Percentiles rank a stretch among this genome's conserved stretches.
Evolutionary conservation across 192 early-diverging fungal species (phyloP).

Genomic region (Umbelopsis sp.): DNA sequence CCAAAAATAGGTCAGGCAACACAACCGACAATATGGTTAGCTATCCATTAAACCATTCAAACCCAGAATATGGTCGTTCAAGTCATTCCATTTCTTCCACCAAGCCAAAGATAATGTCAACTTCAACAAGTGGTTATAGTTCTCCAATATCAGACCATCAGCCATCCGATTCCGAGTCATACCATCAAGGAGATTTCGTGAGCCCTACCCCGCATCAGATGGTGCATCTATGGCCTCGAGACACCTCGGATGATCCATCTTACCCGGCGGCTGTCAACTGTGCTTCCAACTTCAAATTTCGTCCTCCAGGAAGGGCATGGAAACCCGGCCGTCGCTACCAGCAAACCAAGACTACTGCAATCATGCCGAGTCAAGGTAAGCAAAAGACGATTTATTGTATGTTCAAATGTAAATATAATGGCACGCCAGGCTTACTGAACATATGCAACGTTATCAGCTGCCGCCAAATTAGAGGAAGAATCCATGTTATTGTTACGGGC

Average conservation of each 20-base stretch:
- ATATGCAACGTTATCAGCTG: too few species aligned
- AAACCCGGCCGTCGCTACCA: not conserved
- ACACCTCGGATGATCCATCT: not conserved
- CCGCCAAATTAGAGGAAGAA: not conserved
- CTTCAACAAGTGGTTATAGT: too few species aligned
- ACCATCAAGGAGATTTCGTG: too few species aligned
- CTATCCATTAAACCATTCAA: constrained; percentile 11
- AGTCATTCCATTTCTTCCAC: not conserved
- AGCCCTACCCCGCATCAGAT: too few species aligned
- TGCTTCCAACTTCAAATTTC: not conserved
- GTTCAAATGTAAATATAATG: too few species aligned
- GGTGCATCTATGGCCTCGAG: not conserved
- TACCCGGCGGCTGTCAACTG: constrained; percentile 4
- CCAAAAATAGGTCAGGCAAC: constrained; percentile 21
- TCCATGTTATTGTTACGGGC: not conserved
- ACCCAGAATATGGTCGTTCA: not conserved
- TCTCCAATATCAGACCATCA: too few species aligned
- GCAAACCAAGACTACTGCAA: not conserved
- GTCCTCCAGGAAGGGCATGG: not conserved
- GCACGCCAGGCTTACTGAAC: too few species aligned
- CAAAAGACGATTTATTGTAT: too few species aligned
- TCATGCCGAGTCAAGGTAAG: too few species aligned
- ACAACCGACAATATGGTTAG: constrained; percentile 16
- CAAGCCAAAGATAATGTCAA: not conserved
- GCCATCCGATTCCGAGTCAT: too few species aligned